These are phyloP conservation scores for Guyanaporus albipodus DNA, from an alignment of 768 basidiomycete genomes.

Conservation along the genomic window DNA sequence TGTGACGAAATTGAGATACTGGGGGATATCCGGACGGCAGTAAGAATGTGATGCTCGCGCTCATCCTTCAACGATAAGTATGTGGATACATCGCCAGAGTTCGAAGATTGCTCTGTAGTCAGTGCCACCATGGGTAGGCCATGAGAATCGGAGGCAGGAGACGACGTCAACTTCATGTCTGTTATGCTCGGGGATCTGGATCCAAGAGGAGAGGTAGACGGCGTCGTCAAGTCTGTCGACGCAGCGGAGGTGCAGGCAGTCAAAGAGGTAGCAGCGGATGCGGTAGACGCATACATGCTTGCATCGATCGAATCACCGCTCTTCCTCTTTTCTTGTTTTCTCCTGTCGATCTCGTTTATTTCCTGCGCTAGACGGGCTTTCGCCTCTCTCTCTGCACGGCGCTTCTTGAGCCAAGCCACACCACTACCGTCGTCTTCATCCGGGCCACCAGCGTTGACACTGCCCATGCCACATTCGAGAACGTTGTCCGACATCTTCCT, in stretches of 20 bases:
- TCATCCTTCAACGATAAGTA: constrained; percentile 12
- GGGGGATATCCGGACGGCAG: constrained; percentile 26
- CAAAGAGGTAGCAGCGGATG: constrained; percentile 23
- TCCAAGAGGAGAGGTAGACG: constrained; percentile 15
- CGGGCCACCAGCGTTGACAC: constrained; percentile 16
- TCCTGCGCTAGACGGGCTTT: constrained; percentile 23
- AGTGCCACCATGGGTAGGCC: not conserved
- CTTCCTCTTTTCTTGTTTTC: constrained; percentile 18
- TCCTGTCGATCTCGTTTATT: constrained; percentile 9
- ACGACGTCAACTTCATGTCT: constrained; percentile 13
- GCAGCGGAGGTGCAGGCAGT: constrained; percentile 19
- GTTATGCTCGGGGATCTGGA: constrained; percentile 21
- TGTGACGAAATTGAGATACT: constrained; percentile 3
- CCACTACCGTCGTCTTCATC: constrained; percentile 84
- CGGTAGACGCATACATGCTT: constrained; percentile 20
- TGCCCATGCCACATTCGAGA: constrained; percentile 29
- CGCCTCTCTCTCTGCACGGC: constrained; percentile 58
- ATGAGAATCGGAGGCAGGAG: not conserved
- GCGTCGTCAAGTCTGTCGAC: constrained; percentile 17
- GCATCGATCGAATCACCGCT: constrained; percentile 23
- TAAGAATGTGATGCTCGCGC: constrained; percentile 19
- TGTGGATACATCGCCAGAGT: not conserved
- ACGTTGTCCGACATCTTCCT: constrained; percentile 14
- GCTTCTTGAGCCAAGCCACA: constrained; percentile 73
- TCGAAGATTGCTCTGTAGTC: not conserved